Percentiles rank a stretch among this genome's conserved stretches.
Evolutionary conservation across 2,329 filamentous ascomycete species (phyloP).

Genomic region (Atkinsonella hypoxylon): DNA sequence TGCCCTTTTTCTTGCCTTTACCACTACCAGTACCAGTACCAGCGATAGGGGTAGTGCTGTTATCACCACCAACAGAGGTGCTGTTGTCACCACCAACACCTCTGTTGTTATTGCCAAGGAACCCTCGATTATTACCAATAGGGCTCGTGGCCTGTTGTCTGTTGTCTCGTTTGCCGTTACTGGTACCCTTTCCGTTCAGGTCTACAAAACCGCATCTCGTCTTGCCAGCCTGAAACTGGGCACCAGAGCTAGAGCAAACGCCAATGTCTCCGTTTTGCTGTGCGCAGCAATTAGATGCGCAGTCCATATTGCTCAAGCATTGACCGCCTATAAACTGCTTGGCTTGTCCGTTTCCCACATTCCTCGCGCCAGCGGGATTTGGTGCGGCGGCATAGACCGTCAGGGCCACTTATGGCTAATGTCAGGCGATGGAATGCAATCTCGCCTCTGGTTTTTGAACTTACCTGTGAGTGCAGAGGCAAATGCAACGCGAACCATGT

Average conservation of each 20-base stretch:
- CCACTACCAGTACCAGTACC: no score
- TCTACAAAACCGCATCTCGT: conserved; percentile 18
- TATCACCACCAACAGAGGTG: no score
- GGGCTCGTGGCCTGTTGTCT: not conserved
- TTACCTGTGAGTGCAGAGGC: conserved; percentile 15
- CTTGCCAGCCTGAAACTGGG: conserved; percentile 19
- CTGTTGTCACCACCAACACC: not conserved
- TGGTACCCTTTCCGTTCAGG: not conserved
- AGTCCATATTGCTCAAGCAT: conserved; percentile 17
- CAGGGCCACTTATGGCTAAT: conserved; percentile 5
- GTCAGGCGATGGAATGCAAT: not conserved
- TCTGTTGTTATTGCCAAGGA: not conserved
- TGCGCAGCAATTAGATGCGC: conserved; percentile 17
- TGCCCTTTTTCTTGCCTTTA: not conserved
- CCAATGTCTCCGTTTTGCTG: conserved; percentile 13
- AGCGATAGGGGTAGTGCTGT: no score
- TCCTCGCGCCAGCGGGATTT: conserved; percentile 11
- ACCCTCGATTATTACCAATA: not conserved
- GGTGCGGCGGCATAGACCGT: conserved; percentile 7
- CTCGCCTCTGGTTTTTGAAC: conserved; percentile 1
- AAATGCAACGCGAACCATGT: conserved; percentile 16
- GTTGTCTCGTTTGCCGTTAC: not conserved
- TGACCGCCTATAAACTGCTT: conserved; percentile 19
- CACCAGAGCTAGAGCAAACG: conserved; percentile 18
- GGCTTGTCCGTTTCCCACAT: conserved; percentile 15